A percentile compares a stretch with the other conserved stretches of the same genome.
phyloP scores from a whole-genome alignment of 2,329 filamentous ascomycete genomes.

The Coniella lustricola region DNA sequence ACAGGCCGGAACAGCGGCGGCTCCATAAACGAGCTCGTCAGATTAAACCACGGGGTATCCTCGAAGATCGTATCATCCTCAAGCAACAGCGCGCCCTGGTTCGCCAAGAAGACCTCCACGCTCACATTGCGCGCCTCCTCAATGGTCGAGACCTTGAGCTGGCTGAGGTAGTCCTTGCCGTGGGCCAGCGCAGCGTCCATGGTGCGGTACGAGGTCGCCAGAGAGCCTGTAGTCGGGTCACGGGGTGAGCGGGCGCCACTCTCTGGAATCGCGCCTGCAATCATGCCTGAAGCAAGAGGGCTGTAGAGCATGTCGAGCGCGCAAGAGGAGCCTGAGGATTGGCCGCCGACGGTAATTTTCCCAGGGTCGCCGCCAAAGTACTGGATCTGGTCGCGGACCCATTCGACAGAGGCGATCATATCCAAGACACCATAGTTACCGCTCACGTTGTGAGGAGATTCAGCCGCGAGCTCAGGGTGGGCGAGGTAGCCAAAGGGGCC shows the following conservation, averaged over 20 bases:
- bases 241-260: constrained; percentile 25
- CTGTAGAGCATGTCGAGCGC: background rate
- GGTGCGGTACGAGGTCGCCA: constrained; percentile 22
- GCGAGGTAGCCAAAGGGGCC: constrained; percentile 64
- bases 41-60: background rate
- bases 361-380: constrained; percentile 62
- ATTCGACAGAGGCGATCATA: constrained; percentile 47
- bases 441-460: constrained; percentile 23
- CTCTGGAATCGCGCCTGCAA: constrained; percentile 25
- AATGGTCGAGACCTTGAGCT: constrained; percentile 20
- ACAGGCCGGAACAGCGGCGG: constrained; percentile 4
- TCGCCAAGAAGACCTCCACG: constrained; percentile 6
- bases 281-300: constrained; percentile 14
- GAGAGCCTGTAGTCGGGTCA: constrained; percentile 23
- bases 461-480: constrained; percentile 41
- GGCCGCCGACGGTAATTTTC: constrained; percentile 62
- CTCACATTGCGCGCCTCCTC: constrained; percentile 18
- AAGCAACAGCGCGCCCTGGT: background rate
- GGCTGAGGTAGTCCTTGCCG: constrained; percentile 16
- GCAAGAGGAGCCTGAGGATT: constrained; percentile 43
- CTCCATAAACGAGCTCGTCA: background rate
- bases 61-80: constrained; percentile 3
- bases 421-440: constrained; percentile 66
- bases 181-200: constrained; percentile 18
- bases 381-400: constrained; percentile 42